phyloP scores from a whole-genome alignment of 305 asterid genomes.

The Fraxinus ornus region DNA sequence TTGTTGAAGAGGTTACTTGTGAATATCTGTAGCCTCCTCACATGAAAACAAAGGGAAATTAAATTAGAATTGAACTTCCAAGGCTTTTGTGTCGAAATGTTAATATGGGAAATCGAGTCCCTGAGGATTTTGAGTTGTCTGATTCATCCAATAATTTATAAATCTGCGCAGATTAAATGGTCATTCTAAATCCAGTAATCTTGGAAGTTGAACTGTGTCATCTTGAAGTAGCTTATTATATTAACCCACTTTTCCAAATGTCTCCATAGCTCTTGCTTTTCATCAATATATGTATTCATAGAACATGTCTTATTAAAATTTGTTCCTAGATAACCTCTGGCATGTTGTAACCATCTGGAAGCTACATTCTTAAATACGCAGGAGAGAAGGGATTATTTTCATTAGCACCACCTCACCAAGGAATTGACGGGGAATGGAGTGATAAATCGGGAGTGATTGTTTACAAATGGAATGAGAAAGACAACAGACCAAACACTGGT shows the following conservation, averaged over 20 bases:
- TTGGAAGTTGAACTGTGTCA: background rate
- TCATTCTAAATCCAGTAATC: background rate
- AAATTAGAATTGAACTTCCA: too few relatives aligned
- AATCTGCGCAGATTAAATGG: background rate
- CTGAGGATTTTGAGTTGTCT: background rate
- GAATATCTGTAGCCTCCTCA: background rate
- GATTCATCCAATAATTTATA: background rate
- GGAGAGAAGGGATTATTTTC: constrained; percentile 62
- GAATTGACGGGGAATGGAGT: constrained; percentile 64
- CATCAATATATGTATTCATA: background rate
- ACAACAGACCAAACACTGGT: constrained; percentile 56
- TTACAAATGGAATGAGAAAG: constrained; percentile 66
- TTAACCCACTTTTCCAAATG: too few relatives aligned
- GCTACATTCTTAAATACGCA: constrained; percentile 19
- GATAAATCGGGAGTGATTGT: constrained; percentile 57
- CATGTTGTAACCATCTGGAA: background rate
- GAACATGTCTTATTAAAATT: background rate
- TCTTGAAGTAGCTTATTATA: background rate
- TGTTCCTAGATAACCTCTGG: background rate
- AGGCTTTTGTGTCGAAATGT: background rate
- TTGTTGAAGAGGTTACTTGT: background rate
- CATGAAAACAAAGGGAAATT: background rate
- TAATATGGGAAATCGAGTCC: background rate
- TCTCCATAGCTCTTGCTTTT: background rate
- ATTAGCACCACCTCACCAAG: constrained; percentile 63